These are phyloP conservation scores for Collybiopsis confluens DNA, from an alignment of 768 basidiomycete species.

Conservation along the genomic window DNA sequence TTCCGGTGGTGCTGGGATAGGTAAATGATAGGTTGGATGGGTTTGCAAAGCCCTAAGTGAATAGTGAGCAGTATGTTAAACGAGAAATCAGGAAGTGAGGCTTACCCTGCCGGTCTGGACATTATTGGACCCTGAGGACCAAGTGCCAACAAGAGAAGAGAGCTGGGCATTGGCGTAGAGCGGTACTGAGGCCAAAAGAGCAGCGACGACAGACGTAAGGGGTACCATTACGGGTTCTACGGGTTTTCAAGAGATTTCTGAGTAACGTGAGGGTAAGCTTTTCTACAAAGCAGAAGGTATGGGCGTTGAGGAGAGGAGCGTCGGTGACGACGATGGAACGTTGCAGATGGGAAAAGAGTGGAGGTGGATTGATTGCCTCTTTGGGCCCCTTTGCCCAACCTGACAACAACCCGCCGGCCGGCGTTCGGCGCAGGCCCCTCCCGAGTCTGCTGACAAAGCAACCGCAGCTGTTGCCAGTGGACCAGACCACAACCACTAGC, in stretches of 20 bases:
- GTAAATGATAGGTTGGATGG: conserved; percentile 78
- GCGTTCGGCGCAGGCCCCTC: too few species aligned
- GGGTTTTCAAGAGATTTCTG: not conserved
- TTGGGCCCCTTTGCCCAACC: not conserved
- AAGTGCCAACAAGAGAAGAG: conserved; percentile 63
- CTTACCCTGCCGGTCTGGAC: conserved; percentile 83
- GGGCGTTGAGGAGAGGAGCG: not conserved
- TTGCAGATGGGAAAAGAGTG: conserved; percentile 7
- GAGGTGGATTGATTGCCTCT: conserved; percentile 3
- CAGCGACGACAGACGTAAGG: conserved; percentile 18
- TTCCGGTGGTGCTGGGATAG: conserved; percentile 83
- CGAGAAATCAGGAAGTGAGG: conserved; percentile 15
- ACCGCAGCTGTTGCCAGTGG: too few species aligned
- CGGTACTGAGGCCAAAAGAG: conserved; percentile 24
- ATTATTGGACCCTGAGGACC: conserved; percentile 73
- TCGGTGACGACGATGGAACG: conserved; percentile 1
- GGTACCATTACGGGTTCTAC: conserved; percentile 1
- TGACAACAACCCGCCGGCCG: not conserved
- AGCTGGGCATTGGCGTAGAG: conserved; percentile 19
- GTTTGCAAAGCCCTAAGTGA: conserved; percentile 70
- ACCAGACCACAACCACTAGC: too few species aligned
- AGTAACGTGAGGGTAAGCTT: not conserved
- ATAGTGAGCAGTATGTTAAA: conserved; percentile 1
- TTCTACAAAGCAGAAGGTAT: not conserved
- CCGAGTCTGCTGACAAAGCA: too few species aligned